Conservation (phyloP, 2,329 filamentous ascomycete genomes). For the Lasiodiplodia sp. region DNA sequence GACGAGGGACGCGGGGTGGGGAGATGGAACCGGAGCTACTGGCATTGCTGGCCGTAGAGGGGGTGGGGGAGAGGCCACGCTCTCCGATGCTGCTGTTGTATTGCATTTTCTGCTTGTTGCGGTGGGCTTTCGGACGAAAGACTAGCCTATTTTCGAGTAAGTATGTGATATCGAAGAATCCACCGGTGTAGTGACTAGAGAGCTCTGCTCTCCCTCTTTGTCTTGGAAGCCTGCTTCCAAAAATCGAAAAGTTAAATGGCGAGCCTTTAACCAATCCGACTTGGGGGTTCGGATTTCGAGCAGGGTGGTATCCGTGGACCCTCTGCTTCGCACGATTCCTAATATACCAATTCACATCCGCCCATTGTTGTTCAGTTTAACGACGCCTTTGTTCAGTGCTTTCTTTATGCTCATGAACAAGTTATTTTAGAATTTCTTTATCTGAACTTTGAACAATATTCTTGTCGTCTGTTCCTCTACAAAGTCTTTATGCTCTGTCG, state of each 20-base stretch:
- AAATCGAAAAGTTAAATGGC: neutral
- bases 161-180: no score
- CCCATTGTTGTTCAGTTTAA: neutral
- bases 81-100: no score
- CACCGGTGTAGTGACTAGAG: no score
- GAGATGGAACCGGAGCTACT: neutral
- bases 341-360: neutral
- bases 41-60: no score
- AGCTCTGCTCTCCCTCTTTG: neutral
- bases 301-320: neutral
- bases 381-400: neutral
- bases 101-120: no score
- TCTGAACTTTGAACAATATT: neutral
- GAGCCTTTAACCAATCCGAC: neutral
- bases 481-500: neutral
- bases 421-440: neutral
- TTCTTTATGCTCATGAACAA: neutral
- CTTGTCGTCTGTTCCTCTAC: neutral
- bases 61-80: neutral
- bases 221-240: constrained; percentile 7
- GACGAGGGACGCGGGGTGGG: no score
- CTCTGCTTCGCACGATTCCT: neutral
- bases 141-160: no score
- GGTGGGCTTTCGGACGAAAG: no score
- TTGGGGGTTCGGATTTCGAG: neutral